A percentile compares a stretch with the other conserved stretches of the same genome.
Conservation (phyloP, 495 filamentous ascomycete genomes). For the Aspergillus steynii region DNA sequence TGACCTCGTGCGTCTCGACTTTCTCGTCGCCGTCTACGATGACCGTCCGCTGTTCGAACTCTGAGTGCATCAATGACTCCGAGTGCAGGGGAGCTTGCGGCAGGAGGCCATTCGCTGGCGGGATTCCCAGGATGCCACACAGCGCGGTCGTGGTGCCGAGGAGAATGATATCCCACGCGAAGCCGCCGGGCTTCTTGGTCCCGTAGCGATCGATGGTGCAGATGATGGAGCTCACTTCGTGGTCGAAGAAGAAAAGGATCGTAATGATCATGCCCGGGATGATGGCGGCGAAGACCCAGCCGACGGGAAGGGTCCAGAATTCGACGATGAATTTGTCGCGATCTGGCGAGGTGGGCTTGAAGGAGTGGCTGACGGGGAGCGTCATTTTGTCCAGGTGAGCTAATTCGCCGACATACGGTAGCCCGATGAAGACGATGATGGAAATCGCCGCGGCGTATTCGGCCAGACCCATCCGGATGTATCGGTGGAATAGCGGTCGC, state of each 20-base stretch:
- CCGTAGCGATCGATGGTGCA: slow-evolving; percentile 70
- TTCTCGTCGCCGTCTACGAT: slow-evolving; percentile 43
- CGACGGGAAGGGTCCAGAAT: slow-evolving; percentile 64
- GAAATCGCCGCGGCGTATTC: slow-evolving; percentile 74
- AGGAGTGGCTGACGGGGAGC: slow-evolving; percentile 57
- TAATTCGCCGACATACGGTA: slow-evolving; percentile 67
- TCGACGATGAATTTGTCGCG: slow-evolving; percentile 61
- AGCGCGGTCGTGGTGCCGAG: slow-evolving; percentile 68
- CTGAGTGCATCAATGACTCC: slow-evolving; percentile 61
- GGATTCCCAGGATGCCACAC: slow-evolving; percentile 69
- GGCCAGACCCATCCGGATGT: slow-evolving; percentile 62
- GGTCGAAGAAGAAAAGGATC: slow-evolving; percentile 72
- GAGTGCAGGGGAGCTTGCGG: slow-evolving; percentile 72
- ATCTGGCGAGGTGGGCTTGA: slow-evolving; percentile 58
- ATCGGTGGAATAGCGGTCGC: slow-evolving; percentile 65
- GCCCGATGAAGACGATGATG: slow-evolving; percentile 66
- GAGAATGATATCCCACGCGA: slow-evolving; percentile 69
- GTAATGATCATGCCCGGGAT: slow-evolving; percentile 68
- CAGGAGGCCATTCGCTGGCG: slow-evolving; percentile 67
- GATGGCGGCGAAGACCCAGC: slow-evolving; percentile 65
- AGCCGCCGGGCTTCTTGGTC: slow-evolving; percentile 64
- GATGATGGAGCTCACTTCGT: slow-evolving; percentile 75
- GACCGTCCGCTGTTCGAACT: slow-evolving; percentile 39
- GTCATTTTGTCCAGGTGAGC: slow-evolving; percentile 61
- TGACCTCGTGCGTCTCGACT: slow-evolving; percentile 38